Evolutionary conservation across 192 early-diverging fungal genomes (phyloP).

Genomic region (Haplosporangium gracile): DNA sequence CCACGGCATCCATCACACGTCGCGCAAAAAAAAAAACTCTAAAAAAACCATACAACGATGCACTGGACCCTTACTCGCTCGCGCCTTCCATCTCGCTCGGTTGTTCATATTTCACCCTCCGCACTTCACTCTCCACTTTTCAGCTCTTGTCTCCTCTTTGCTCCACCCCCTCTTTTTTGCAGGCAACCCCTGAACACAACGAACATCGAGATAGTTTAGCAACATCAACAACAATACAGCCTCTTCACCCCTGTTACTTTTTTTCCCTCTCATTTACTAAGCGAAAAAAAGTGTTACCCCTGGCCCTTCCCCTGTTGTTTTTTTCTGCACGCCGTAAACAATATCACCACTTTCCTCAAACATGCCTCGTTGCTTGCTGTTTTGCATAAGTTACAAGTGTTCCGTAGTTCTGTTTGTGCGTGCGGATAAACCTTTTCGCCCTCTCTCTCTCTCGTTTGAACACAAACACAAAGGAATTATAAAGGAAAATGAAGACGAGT

Average conservation of each 20-base stretch:
- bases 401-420: background rate
- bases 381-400: background rate
- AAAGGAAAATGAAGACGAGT: background rate
- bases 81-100: background rate
- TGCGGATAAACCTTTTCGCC: slow-evolving; percentile 5
- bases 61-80: background rate
- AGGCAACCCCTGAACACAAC: slow-evolving; percentile 4
- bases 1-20: background rate
- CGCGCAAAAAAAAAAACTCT: background rate
- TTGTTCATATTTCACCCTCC: background rate
- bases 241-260: background rate
- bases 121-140: background rate
- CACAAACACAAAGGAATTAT: background rate
- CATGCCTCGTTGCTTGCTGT: background rate
- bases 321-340: background rate
- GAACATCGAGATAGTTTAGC: background rate
- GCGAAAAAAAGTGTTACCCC: background rate
- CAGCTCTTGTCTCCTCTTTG: background rate
- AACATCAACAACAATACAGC: background rate
- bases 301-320: background rate
- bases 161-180: background rate
- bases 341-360: background rate
- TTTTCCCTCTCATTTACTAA: background rate
- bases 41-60: background rate
- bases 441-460: background rate